Percentiles rank a stretch among this genome's conserved stretches.
phyloP scores from a whole-genome alignment of 2,329 filamentous ascomycete genomes.

The Ceratocystis cacaofunesta region DNA sequence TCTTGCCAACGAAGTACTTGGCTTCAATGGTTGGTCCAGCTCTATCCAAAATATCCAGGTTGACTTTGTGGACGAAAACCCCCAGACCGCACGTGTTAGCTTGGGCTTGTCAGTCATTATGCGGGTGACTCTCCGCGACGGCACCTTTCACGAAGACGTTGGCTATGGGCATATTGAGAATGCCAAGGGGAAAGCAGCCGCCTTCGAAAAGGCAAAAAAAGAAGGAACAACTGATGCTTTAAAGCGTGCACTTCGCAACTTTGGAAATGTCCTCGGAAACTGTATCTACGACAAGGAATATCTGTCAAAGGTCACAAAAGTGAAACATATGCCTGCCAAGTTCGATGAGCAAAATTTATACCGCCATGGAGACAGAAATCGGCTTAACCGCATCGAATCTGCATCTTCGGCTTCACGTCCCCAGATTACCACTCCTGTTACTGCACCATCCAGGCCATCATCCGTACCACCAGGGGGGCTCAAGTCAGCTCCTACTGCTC shows the following conservation, averaged over 20 bases:
- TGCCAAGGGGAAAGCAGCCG: slow-evolving; percentile 82
- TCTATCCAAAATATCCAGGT: slow-evolving; percentile 90
- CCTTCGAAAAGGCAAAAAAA: slow-evolving; percentile 98
- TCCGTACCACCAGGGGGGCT: not conserved
- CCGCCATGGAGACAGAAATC: slow-evolving; percentile 49
- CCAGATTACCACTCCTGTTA: not conserved
- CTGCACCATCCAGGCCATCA: not conserved
- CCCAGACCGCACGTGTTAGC: slow-evolving; percentile 61
- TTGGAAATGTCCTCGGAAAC: slow-evolving; percentile 94
- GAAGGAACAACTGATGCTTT: slow-evolving; percentile 90
- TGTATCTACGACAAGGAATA: slow-evolving; percentile 98
- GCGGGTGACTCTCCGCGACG: slow-evolving; percentile 77
- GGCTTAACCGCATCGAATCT: slow-evolving; percentile 5
- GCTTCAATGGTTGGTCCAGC: slow-evolving; percentile 95
- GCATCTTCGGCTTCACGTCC: not conserved
- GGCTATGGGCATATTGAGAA: slow-evolving; percentile 97
- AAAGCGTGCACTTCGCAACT: slow-evolving; percentile 77
- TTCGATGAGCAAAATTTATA: slow-evolving; percentile 71
- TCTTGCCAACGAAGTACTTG: slow-evolving; percentile 87
- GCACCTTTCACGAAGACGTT: slow-evolving; percentile 94
- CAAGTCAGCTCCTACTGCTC: slow-evolving; percentile 10
- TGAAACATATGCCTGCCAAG: slow-evolving; percentile 58
- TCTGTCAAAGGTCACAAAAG: slow-evolving; percentile 71
- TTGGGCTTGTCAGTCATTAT: slow-evolving; percentile 83
- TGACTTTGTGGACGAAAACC: slow-evolving; percentile 84